phyloP scores from a whole-genome alignment of 140 eudicot genomes.

The Flaveria floridana region DNA sequence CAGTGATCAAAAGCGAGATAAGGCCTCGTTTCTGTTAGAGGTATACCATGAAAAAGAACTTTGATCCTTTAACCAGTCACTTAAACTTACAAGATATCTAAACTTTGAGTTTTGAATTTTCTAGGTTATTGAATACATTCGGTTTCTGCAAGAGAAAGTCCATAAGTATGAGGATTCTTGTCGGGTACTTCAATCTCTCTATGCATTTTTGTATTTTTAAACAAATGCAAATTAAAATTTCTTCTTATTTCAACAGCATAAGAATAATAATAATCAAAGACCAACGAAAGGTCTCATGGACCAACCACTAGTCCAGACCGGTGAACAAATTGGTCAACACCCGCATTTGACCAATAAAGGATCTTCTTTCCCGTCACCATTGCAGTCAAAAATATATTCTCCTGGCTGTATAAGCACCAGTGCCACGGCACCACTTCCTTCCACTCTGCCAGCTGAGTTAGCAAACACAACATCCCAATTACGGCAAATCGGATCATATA shows the following conservation, averaged over 20 bases:
- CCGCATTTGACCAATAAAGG: conserved; percentile 36
- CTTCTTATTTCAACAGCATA: conserved; percentile 39
- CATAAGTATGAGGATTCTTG: conserved; percentile 66
- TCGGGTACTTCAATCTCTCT: conserved; percentile 49
- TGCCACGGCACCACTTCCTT: conserved; percentile 31
- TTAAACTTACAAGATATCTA: neutral
- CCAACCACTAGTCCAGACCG: conserved; percentile 42
- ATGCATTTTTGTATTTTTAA: neutral
- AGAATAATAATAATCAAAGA: conserved; percentile 27
- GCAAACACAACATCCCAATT: conserved; percentile 45
- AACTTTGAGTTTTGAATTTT: neutral
- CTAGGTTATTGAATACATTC: conserved; percentile 95
- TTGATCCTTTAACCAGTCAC: neutral
- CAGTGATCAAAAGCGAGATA: conserved; percentile 89
- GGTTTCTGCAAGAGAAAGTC: conserved; percentile 84
- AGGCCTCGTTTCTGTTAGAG: conserved; percentile 89
- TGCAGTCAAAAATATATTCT: conserved; percentile 45
- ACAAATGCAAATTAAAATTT: conserved; percentile 16
- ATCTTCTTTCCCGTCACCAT: conserved; percentile 34
- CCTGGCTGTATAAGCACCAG: conserved; percentile 11
- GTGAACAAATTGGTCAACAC: conserved; percentile 44
- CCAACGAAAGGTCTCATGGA: conserved; percentile 51
- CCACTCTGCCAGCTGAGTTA: neutral
- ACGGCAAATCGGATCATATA: conserved; percentile 44
- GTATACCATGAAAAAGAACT: conserved; percentile 31